Base-by-base conservation (phyloP, 805 yeast species). In the Candida alai region DNA sequence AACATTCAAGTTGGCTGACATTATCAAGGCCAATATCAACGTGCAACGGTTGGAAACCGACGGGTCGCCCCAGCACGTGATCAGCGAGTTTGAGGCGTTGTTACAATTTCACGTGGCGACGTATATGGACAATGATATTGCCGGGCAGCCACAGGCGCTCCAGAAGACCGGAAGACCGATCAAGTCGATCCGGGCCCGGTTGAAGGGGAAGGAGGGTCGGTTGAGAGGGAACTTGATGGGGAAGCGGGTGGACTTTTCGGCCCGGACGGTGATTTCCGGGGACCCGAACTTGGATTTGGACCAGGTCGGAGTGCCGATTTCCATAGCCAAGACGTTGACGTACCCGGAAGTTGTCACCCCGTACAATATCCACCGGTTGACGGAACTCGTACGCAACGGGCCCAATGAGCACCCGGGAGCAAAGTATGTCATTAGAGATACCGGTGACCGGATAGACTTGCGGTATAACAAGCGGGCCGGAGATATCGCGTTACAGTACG, bases 331-430 rank as follows among this genome's bases (percentile, higher is more conserved):
- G 55, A 90, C 97, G 2, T 70, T 93, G 42, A 80, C 97, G 0
- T 93, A 93, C 55, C 99, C 99, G 8, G 99, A 93, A 61, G 84
- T 88, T 37, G 98, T 93, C 17, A 93, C 99, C 2, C 98, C 97
- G 5, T 93, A 87, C 64, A 93, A 93, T 58, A 93, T 93, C 48
- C 96, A 93, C 58, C 78, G 85, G 46, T 71, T 93, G 50, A 90
- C 97, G 2, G 95, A 87, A 60, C 73, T 80, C 48, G 98, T 93
- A 15, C 83, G 96, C 47, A 93, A 93, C 61, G 99, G 99, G 42
- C 98, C 98, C 19, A 93, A 90, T 57, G 97, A 93, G 61, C 98
- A 93, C 54, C 99, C 99, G 2, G 99, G 99, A 74, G 98, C 98
- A 13, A 90, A 90, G 55, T 93, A 93, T 58, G 96, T 93, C 32